These are phyloP conservation scores for Trichoderma erinaceum DNA, from an alignment of 495 filamentous ascomycete species.

Conservation along the genomic window DNA sequence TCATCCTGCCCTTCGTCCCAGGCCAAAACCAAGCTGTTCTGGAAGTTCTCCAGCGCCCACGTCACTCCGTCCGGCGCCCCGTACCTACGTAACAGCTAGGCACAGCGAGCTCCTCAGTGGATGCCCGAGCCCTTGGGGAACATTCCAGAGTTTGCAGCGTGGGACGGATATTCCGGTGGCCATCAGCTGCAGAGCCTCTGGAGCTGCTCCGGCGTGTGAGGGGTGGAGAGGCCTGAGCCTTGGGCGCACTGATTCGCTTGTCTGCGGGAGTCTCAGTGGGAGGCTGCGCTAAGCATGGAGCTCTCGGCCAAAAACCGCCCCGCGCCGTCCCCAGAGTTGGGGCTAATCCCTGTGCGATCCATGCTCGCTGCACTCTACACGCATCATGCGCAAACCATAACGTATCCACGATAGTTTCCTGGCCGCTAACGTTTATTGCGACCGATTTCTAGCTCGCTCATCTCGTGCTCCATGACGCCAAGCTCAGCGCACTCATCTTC, in stretches of 20 bases:
- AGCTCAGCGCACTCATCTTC: constrained; percentile 21
- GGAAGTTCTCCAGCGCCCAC: background rate
- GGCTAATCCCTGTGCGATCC: constrained; percentile 11
- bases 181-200: background rate
- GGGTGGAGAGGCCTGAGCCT: background rate
- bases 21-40: background rate
- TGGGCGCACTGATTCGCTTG: background rate
- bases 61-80: background rate
- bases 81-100: background rate
- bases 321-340: constrained; percentile 13
- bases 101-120: constrained; percentile 1
- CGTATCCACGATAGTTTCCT: constrained; percentile 2
- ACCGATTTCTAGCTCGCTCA: constrained; percentile 23
- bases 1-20: background rate
- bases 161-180: constrained; percentile 8
- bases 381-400: background rate
- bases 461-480: constrained; percentile 29
- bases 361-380: background rate
- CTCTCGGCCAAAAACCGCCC: constrained; percentile 11
- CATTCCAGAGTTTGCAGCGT: constrained; percentile 4
- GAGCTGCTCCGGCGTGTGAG: constrained; percentile 4
- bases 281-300: constrained; percentile 12
- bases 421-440: background rate
- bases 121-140: constrained; percentile 1
- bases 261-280: background rate